Conservation (phyloP, 2,329 filamentous ascomycete species). For the Pseudomassariella vexata region DNA sequence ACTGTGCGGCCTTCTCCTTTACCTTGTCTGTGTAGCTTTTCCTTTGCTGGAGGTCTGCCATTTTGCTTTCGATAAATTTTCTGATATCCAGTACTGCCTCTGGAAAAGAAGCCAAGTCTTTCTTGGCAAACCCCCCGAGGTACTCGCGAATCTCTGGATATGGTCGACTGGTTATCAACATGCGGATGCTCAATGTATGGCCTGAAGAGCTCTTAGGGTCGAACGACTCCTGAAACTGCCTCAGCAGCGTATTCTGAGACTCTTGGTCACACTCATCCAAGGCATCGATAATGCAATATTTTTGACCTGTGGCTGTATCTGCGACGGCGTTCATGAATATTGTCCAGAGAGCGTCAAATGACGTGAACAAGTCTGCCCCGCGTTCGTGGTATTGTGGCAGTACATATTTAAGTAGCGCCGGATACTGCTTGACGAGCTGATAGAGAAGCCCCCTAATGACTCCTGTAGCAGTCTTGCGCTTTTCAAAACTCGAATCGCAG, state of each 20-base stretch:
- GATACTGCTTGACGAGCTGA: conserved; percentile 14
- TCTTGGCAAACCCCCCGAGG: neutral
- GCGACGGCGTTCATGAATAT: neutral
- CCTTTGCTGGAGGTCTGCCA: neutral
- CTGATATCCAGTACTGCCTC: neutral
- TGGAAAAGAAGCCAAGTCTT: neutral
- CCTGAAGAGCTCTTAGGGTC: neutral
- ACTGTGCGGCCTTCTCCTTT: too few relatives aligned
- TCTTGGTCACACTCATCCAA: neutral
- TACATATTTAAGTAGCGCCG: conserved; percentile 11
- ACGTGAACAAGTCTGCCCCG: conserved; percentile 10
- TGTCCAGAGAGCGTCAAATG: conserved; percentile 12
- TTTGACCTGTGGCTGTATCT: neutral
- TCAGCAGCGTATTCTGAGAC: neutral
- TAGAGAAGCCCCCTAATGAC: conserved; percentile 17
- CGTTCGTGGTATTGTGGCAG: conserved; percentile 14
- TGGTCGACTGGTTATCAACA: neutral
- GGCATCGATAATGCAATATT: conserved; percentile 1
- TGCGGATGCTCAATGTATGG: too few relatives aligned
- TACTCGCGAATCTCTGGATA: neutral
- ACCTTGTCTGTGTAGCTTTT: too few relatives aligned
- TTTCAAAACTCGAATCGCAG: conserved; percentile 15
- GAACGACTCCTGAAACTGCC: neutral
- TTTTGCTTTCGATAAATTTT: neutral
- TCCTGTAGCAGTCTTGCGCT: conserved; percentile 15